These are phyloP conservation scores for Cercospora beticola DNA, from an alignment of 2,329 filamentous ascomycete species.

Conservation along the genomic window DNA sequence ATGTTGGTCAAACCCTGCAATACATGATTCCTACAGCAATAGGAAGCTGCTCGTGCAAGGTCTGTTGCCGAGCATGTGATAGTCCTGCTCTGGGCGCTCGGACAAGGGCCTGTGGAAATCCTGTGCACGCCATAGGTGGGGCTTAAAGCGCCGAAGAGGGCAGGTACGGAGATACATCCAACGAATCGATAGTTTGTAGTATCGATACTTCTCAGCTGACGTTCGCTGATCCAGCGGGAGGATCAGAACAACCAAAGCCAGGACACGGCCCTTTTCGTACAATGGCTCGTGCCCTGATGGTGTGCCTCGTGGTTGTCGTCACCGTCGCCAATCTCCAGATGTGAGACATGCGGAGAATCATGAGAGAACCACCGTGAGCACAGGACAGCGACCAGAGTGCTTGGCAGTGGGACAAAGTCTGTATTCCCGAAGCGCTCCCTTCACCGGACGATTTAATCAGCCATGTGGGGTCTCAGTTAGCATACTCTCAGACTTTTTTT, in stretches of 20 bases:
- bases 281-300: background rate
- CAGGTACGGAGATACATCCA: slow-evolving; percentile 6
- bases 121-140: slow-evolving; percentile 2
- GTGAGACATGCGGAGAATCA: slow-evolving; percentile 3
- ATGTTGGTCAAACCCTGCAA: background rate
- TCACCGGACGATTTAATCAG: background rate
- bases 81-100: background rate
- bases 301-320: background rate
- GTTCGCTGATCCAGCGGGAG: background rate
- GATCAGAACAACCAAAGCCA: slow-evolving; percentile 9
- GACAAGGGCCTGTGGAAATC: background rate
- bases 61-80: background rate
- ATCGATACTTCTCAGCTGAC: slow-evolving; percentile 8
- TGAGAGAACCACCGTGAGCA: background rate
- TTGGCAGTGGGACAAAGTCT: background rate
- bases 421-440: background rate
- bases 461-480: slow-evolving; percentile 17
- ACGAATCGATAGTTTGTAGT: background rate
- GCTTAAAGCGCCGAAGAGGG: slow-evolving; percentile 7
- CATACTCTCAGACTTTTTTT: background rate
- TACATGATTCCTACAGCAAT: background rate
- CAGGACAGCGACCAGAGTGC: background rate
- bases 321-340: background rate
- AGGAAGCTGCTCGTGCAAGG: background rate
- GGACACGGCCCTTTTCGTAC: background rate